These are phyloP conservation scores for Scleromitrula shiraiana DNA, from an alignment of 2,329 filamentous ascomycete genomes.

Conservation along the genomic window DNA sequence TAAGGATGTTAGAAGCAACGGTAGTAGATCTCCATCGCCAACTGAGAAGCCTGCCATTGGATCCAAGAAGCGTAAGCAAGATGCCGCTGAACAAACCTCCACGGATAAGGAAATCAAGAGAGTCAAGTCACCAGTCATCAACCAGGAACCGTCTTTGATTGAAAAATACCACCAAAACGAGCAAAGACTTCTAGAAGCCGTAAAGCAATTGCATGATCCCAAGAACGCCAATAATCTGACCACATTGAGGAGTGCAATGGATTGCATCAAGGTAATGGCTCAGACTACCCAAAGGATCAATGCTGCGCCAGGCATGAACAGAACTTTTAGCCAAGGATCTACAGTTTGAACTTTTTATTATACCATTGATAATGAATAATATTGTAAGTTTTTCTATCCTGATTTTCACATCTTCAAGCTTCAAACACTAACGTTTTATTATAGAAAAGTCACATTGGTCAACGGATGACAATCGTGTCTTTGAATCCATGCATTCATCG, in stretches of 20 bases:
- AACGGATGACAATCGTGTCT: too few species aligned
- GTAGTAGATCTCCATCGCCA: conserved; percentile 22
- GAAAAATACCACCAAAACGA: conserved; percentile 26
- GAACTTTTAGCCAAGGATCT: conserved; percentile 16
- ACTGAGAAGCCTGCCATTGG: conserved; percentile 12
- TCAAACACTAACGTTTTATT: neutral
- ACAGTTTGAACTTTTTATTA: conserved; percentile 19
- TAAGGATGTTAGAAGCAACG: conserved; percentile 17
- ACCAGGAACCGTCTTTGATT: conserved; percentile 22
- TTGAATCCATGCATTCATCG: neutral
- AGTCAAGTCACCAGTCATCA: conserved; percentile 19
- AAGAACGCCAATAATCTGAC: conserved; percentile 20
- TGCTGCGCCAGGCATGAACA: conserved; percentile 14
- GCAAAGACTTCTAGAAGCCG: conserved; percentile 19
- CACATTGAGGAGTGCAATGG: conserved; percentile 20
- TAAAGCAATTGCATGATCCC: conserved; percentile 26
- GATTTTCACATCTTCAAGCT: neutral
- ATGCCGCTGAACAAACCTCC: conserved; percentile 19
- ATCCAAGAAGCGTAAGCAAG: conserved; percentile 27
- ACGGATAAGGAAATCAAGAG: conserved; percentile 23
- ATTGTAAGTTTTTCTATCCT: conserved; percentile 14
- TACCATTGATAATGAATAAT: neutral
- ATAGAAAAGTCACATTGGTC: too few species aligned
- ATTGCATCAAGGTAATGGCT: conserved; percentile 27
- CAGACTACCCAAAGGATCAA: conserved; percentile 23